These are phyloP conservation scores for Blattamonas nauphoetae DNA, from an alignment of 78 protist species.

Conservation along the genomic window DNA sequence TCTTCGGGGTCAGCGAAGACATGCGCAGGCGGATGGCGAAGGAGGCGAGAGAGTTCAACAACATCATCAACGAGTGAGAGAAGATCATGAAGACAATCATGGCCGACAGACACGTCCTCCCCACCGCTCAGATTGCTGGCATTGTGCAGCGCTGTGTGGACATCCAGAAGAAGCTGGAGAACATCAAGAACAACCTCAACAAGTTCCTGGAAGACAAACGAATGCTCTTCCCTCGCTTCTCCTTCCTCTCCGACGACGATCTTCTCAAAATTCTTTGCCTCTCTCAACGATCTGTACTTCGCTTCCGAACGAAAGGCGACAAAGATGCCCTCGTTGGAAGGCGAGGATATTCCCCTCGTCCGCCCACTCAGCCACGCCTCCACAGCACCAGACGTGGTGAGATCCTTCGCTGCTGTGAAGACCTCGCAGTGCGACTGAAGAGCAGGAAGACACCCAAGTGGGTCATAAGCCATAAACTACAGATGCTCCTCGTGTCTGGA, in stretches of 20 bases:
- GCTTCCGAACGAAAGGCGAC: background rate
- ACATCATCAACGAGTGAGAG: conserved; percentile 41
- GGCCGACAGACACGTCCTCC: background rate
- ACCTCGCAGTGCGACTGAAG: conserved; percentile 15
- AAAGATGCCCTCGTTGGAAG: background rate
- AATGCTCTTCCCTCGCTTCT: conserved; percentile 76
- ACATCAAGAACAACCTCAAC: conserved; percentile 60
- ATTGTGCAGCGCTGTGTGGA: background rate
- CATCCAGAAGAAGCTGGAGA: conserved; percentile 45
- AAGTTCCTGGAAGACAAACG: conserved; percentile 66
- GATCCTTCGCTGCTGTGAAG: conserved; percentile 19
- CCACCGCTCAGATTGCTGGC: background rate
- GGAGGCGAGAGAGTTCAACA: conserved; percentile 42
- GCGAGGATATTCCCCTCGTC: background rate
- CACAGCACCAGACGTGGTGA: background rate
- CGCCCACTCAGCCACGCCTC: conserved; percentile 23
- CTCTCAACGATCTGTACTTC: background rate
- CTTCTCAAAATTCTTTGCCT: conserved; percentile 67
- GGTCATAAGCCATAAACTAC: conserved; percentile 50
- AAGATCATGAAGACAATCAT: background rate
- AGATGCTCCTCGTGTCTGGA: conserved; percentile 50
- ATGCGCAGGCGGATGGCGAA: conserved; percentile 65
- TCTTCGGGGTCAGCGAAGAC: conserved; percentile 63
- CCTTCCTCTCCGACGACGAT: conserved; percentile 78
- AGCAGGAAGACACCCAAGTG: conserved; percentile 39